Evolutionary conservation across 805 yeast genomes (phyloP).

Genomic region (Millerozyma acaciae): DNA sequence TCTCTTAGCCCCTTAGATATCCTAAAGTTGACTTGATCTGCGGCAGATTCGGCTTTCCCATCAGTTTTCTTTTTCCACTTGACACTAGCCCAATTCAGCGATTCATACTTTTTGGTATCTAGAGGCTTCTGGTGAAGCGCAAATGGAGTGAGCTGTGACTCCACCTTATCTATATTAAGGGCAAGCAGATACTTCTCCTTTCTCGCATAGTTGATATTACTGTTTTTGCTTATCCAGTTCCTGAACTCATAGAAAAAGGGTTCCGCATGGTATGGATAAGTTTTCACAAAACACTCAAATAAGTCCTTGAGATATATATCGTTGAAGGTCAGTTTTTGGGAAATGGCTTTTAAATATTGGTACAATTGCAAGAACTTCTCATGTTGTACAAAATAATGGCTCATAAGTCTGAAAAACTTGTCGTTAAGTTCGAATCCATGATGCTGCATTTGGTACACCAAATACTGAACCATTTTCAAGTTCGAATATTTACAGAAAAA

Average conservation of each 20-base stretch:
- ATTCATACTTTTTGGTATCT: slow-evolving; percentile 21
- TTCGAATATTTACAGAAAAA: slow-evolving; percentile 28
- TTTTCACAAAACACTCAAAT: slow-evolving; percentile 28
- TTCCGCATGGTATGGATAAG: slow-evolving; percentile 30
- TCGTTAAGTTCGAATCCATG: slow-evolving; percentile 18
- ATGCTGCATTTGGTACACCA: slow-evolving; percentile 22
- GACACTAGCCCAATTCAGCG: slow-evolving; percentile 21
- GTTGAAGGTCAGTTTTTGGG: slow-evolving; percentile 16
- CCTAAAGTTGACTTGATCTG: slow-evolving; percentile 27
- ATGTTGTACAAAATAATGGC: slow-evolving; percentile 21
- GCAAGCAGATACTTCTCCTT: slow-evolving; percentile 10
- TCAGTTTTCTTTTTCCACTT: slow-evolving; percentile 10
- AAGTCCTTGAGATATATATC: slow-evolving; percentile 20
- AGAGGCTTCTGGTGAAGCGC: slow-evolving; percentile 11
- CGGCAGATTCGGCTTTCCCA: slow-evolving; percentile 13
- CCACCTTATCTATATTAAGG: slow-evolving; percentile 17
- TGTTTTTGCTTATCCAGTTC: slow-evolving; percentile 11
- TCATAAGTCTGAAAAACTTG: slow-evolving; percentile 20
- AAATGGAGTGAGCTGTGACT: slow-evolving; percentile 27
- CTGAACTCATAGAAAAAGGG: slow-evolving; percentile 16
- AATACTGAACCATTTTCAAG: slow-evolving; percentile 23
- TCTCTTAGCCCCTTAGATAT: slow-evolving; percentile 30
- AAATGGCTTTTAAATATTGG: slow-evolving; percentile 18
- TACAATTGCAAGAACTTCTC: slow-evolving; percentile 26
- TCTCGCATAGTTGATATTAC: slow-evolving; percentile 6